Conservation (phyloP, 2,329 filamentous ascomycete species). For the Phaeoacremonium minimum region DNA sequence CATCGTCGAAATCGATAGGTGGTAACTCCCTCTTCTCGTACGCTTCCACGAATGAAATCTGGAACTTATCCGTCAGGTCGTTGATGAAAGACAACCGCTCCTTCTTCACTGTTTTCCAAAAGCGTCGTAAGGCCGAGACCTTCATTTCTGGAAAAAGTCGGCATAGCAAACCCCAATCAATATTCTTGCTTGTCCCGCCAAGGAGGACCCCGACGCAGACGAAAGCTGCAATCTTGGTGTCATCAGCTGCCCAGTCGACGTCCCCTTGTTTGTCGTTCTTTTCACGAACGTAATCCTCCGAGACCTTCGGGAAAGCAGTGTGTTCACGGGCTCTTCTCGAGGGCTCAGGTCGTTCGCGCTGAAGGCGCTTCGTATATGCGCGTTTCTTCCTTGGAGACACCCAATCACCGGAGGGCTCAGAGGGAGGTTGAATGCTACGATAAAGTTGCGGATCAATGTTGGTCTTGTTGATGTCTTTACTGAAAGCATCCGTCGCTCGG, state of each 20-base stretch:
- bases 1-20: slow-evolving; percentile 58
- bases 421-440: too few relatives aligned
- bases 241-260: slow-evolving; percentile 36
- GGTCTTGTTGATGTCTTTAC: neutral
- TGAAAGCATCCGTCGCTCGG: slow-evolving; percentile 9
- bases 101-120: slow-evolving; percentile 50
- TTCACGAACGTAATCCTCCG: slow-evolving; percentile 25
- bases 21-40: slow-evolving; percentile 61
- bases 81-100: slow-evolving; percentile 49
- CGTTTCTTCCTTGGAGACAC: too few relatives aligned
- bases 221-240: slow-evolving; percentile 49
- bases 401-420: too few relatives aligned
- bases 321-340: slow-evolving; percentile 18
- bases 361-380: too few relatives aligned
- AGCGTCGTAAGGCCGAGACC: slow-evolving; percentile 45
- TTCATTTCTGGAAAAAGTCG: slow-evolving; percentile 50
- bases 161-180: slow-evolving; percentile 58
- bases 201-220: slow-evolving; percentile 53
- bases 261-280: slow-evolving; percentile 24
- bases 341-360: too few relatives aligned
- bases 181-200: slow-evolving; percentile 53
- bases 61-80: slow-evolving; percentile 58
- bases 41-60: slow-evolving; percentile 59
- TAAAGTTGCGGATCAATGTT: too few relatives aligned
- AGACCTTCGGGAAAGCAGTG: slow-evolving; percentile 23